Percentiles rank a stretch among this genome's conserved stretches.
Evolutionary conservation across 2,329 filamentous ascomycete genomes (phyloP).

Genomic region (Neopestalotiopsis rosae): DNA sequence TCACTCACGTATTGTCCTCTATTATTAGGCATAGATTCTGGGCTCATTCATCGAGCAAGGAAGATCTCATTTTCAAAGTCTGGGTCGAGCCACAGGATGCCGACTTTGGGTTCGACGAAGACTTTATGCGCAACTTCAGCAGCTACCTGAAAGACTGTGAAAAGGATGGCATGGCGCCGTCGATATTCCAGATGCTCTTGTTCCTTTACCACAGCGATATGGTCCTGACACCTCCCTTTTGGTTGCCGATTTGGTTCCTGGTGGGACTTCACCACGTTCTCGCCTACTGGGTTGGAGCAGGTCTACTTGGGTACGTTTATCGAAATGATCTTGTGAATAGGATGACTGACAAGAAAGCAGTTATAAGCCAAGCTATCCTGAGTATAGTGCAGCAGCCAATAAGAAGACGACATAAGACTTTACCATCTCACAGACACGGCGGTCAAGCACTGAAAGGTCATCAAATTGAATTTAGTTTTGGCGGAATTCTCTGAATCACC

Average conservation of each 20-base stretch:
- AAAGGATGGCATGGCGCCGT: slow-evolving; percentile 19
- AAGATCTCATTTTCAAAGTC: slow-evolving; percentile 24
- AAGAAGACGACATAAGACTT: not conserved
- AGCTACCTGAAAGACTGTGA: slow-evolving; percentile 26
- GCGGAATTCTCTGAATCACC: too few relatives aligned
- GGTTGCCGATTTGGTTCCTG: slow-evolving; percentile 25
- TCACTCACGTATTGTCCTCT: not conserved
- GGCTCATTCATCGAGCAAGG: slow-evolving; percentile 21
- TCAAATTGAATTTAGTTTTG: too few relatives aligned
- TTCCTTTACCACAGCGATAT: slow-evolving; percentile 22
- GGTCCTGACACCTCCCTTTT: slow-evolving; percentile 23
- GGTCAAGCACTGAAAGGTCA: too few relatives aligned
- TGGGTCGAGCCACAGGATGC: slow-evolving; percentile 24
- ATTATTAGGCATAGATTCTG: slow-evolving; percentile 25
- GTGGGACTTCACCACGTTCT: slow-evolving; percentile 19
- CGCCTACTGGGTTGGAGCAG: slow-evolving; percentile 19
- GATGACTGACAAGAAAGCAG: not conserved
- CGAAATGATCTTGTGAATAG: not conserved
- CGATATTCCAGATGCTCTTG: slow-evolving; percentile 24
- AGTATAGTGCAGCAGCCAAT: not conserved
- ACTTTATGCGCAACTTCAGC: slow-evolving; percentile 24
- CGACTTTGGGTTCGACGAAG: slow-evolving; percentile 23
- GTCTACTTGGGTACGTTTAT: slow-evolving; percentile 19
- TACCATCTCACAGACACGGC: too few relatives aligned
- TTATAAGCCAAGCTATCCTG: slow-evolving; percentile 5